Evolutionary conservation across 1,284 basidiomycete genomes (phyloP).

Genomic region (Waitea zeae): DNA sequence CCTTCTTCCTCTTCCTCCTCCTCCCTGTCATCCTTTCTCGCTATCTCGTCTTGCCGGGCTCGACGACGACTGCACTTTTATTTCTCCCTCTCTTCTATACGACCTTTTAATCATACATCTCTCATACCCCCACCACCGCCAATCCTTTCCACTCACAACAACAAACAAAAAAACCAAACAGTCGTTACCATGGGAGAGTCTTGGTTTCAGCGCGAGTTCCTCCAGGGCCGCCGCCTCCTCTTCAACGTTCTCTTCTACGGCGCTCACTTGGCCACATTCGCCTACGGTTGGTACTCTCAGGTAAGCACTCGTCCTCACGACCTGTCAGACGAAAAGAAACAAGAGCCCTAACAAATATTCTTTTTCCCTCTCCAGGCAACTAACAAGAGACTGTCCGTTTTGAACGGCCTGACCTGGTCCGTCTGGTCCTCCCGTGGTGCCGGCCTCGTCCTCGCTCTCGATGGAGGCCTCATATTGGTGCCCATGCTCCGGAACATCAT

Average conservation of each 20-base stretch:
- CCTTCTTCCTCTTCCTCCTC: constrained; percentile 7
- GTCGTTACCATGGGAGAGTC: constrained; percentile 42
- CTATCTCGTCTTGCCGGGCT: too few relatives aligned
- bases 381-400: constrained; percentile 42
- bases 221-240: constrained; percentile 37
- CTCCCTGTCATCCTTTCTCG: too few relatives aligned
- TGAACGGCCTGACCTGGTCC: constrained; percentile 64
- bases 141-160: too few relatives aligned
- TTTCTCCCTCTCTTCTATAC: too few relatives aligned
- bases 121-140: too few relatives aligned
- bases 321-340: not conserved
- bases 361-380: constrained; percentile 27
- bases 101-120: too few relatives aligned
- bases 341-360: not conserved
- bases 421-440: constrained; percentile 81
- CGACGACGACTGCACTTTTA: too few relatives aligned
- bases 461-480: constrained; percentile 68
- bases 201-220: constrained; percentile 58
- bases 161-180: too few relatives aligned
- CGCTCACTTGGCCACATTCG: constrained; percentile 49
- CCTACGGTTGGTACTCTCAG: constrained; percentile 69
- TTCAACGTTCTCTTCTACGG: constrained; percentile 72
- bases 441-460: constrained; percentile 69
- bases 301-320: constrained; percentile 16
- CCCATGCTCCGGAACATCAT: constrained; percentile 79